These are phyloP conservation scores for Penicillium paradoxum DNA, from an alignment of 495 filamentous ascomycete species.

Conservation along the genomic window DNA sequence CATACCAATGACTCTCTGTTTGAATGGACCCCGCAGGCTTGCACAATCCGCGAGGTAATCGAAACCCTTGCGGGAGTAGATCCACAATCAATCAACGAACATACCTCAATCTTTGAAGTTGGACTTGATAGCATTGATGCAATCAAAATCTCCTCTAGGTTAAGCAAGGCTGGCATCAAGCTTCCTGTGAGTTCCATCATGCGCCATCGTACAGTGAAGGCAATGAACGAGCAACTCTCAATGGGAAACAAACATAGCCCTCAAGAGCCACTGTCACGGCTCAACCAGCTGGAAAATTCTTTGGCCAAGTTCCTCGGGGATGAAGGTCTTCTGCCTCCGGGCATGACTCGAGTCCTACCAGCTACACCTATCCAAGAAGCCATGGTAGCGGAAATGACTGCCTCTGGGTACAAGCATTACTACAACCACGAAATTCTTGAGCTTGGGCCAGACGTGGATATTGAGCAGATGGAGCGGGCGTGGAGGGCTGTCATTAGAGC, in stretches of 20 bases:
- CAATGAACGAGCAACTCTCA: constrained; percentile 35
- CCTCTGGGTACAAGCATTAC: constrained; percentile 64
- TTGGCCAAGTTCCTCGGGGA: constrained; percentile 30
- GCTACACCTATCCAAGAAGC: constrained; percentile 76
- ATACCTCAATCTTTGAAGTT: constrained; percentile 69
- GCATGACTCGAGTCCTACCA: constrained; percentile 55
- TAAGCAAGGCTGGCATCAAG: constrained; percentile 52
- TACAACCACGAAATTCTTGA: constrained; percentile 75
- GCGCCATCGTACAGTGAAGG: constrained; percentile 58
- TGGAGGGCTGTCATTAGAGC: constrained; percentile 53
- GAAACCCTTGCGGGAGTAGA: constrained; percentile 53
- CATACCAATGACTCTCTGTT: constrained; percentile 26
- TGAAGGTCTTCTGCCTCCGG: constrained; percentile 22
- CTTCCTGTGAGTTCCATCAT: constrained; percentile 65
- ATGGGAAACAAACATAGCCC: constrained; percentile 1
- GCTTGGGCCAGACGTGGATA: constrained; percentile 47
- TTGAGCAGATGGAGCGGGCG: constrained; percentile 50
- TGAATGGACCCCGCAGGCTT: constrained; percentile 49
- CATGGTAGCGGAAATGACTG: constrained; percentile 74
- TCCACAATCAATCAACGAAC: constrained; percentile 44
- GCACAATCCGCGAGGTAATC: constrained; percentile 52
- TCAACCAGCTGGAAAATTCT: constrained; percentile 28
- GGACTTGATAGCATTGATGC: constrained; percentile 88
- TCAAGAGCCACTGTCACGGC: constrained; percentile 6
- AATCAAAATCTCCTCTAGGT: constrained; percentile 65